Conservation (phyloP, 2,329 filamentous ascomycete species). For the Stachybotrys elegans region DNA sequence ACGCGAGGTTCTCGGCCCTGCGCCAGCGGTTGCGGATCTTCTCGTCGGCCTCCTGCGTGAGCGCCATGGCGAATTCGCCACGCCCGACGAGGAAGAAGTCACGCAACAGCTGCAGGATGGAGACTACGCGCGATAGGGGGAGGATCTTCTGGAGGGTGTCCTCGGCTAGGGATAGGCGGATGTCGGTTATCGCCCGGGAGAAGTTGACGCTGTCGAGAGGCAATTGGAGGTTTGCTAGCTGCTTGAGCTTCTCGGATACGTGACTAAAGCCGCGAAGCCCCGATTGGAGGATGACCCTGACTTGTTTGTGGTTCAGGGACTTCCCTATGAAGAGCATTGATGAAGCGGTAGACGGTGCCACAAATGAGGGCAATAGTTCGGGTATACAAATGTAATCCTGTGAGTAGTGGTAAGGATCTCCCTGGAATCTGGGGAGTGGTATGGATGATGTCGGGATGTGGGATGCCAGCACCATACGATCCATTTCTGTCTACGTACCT, state of each 20-base stretch:
- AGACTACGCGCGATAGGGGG: conserved; percentile 69
- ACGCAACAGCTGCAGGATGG: conserved; percentile 71
- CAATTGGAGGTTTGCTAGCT: conserved; percentile 63
- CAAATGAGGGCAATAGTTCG: conserved; percentile 71
- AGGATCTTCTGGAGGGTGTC: conserved; percentile 79
- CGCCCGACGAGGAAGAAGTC: conserved; percentile 84
- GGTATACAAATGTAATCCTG: conserved; percentile 55
- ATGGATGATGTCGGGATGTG: too few relatives aligned
- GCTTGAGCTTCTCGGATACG: conserved; percentile 62
- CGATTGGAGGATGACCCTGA: conserved; percentile 41
- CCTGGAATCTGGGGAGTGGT: too few relatives aligned
- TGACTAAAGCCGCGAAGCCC: conserved; percentile 50
- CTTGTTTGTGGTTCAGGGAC: conserved; percentile 77
- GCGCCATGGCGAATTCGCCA: conserved; percentile 84
- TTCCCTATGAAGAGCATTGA: conserved; percentile 90
- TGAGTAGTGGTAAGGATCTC: conserved; percentile 3
- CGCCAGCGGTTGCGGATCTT: conserved; percentile 70
- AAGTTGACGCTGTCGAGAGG: conserved; percentile 71
- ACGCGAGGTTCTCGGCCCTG: conserved; percentile 53
- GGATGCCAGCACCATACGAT: too few relatives aligned
- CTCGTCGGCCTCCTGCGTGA: conserved; percentile 81
- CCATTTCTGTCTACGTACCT: conserved; percentile 30
- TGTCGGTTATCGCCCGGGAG: conserved; percentile 65
- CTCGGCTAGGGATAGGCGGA: conserved; percentile 76
- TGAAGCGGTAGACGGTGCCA: conserved; percentile 65